These are phyloP conservation scores for Polysphondylium violaceum DNA, from an alignment of 78 protist species.

Conservation along the genomic window DNA sequence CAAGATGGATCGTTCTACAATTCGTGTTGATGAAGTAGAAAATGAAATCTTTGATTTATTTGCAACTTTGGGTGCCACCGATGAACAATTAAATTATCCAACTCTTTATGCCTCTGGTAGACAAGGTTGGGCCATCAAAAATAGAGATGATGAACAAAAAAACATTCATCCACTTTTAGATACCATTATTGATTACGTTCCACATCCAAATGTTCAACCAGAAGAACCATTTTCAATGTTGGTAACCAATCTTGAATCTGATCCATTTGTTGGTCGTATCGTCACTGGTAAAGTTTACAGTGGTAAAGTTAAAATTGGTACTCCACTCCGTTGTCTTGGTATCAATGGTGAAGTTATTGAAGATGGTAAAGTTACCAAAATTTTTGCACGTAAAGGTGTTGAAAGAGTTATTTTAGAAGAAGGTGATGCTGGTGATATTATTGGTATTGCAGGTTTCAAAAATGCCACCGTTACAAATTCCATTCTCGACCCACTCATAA, in stretches of 20 bases:
- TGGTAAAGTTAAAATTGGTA: slow-evolving; percentile 85
- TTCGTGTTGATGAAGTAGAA: slow-evolving; percentile 86
- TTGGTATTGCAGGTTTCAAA: slow-evolving; percentile 86
- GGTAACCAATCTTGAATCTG: slow-evolving; percentile 86
- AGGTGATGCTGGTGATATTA: slow-evolving; percentile 94
- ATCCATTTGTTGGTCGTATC: slow-evolving; percentile 89
- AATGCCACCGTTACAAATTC: slow-evolving; percentile 87
- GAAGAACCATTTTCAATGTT: slow-evolving; percentile 84
- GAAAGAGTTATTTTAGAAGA: slow-evolving; percentile 52
- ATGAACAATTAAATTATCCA: slow-evolving; percentile 92
- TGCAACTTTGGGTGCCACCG: slow-evolving; percentile 85
- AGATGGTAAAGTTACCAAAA: slow-evolving; percentile 79
- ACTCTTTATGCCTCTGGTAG: slow-evolving; percentile 91
- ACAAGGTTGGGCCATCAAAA: slow-evolving; percentile 83
- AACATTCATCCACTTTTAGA: slow-evolving; percentile 88
- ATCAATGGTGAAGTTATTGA: slow-evolving; percentile 45
- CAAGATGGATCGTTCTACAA: slow-evolving; percentile 91
- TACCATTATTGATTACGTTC: slow-evolving; percentile 76
- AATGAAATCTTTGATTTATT: slow-evolving; percentile 91
- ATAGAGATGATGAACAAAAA: slow-evolving; percentile 52
- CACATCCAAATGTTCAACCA: slow-evolving; percentile 26
- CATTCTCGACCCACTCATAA: slow-evolving; percentile 43
- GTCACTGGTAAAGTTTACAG: slow-evolving; percentile 86
- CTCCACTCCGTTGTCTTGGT: slow-evolving; percentile 37
- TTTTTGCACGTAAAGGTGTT: slow-evolving; percentile 84